Evolutionary conservation across 108 stramenopile genomes (phyloP).

Genomic region (Nitzschia palea): DNA sequence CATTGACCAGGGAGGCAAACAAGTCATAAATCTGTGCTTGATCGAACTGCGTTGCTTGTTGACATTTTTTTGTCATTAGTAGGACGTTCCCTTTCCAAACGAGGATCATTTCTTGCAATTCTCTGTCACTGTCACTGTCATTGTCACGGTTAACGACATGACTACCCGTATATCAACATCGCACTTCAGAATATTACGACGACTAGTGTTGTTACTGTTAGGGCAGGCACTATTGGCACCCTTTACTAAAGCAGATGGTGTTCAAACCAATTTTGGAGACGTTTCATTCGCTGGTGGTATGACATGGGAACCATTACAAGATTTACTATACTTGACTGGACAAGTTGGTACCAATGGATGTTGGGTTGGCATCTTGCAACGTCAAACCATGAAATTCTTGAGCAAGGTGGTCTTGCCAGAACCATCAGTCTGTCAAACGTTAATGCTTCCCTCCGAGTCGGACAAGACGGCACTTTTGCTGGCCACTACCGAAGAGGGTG

Average conservation of each 20-base stretch:
- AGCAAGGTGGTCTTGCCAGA: constrained; percentile 24
- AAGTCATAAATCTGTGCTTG: too few relatives aligned
- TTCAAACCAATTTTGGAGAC: constrained; percentile 35
- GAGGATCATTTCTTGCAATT: too few relatives aligned
- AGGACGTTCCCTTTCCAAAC: too few relatives aligned
- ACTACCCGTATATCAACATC: too few relatives aligned
- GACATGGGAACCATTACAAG: constrained; percentile 10
- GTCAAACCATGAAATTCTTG: constrained; percentile 13
- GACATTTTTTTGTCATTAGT: too few relatives aligned
- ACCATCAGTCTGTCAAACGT: constrained; percentile 29
- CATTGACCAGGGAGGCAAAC: too few relatives aligned
- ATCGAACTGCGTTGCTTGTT: too few relatives aligned
- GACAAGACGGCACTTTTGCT: neutral
- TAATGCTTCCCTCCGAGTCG: neutral
- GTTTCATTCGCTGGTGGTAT: constrained; percentile 30
- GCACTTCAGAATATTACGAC: too few relatives aligned
- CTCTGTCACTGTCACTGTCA: too few relatives aligned
- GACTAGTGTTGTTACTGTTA: too few relatives aligned
- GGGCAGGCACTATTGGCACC: too few relatives aligned
- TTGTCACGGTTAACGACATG: too few relatives aligned
- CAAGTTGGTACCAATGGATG: constrained; percentile 29
- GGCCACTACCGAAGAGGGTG: constrained; percentile 31
- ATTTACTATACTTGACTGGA: constrained; percentile 24
- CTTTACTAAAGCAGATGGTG: neutral
- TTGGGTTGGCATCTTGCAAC: constrained; percentile 26